Conservation (phyloP, 495 filamentous ascomycete genomes). For the Penicillium roqueforti region DNA sequence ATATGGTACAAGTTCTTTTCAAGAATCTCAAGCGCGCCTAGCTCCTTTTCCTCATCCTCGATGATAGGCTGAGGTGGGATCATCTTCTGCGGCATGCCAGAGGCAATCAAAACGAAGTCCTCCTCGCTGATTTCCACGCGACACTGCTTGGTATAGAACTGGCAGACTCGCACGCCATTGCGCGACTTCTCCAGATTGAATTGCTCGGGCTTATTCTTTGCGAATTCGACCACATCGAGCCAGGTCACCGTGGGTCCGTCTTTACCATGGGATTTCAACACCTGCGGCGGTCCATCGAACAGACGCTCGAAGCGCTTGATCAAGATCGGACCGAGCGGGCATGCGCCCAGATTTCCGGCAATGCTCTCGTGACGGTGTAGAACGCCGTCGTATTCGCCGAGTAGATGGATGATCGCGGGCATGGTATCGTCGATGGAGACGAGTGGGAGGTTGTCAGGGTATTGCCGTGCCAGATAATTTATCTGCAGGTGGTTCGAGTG, state of each 20-base stretch:
- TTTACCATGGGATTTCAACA: constrained; percentile 61
- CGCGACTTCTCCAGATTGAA: constrained; percentile 68
- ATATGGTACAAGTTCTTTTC: constrained; percentile 70
- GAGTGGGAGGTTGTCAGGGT: constrained; percentile 57
- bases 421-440: constrained; percentile 57
- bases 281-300: constrained; percentile 74
- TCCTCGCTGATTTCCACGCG: constrained; percentile 84
- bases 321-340: constrained; percentile 74
- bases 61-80: constrained; percentile 76
- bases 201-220: constrained; percentile 71
- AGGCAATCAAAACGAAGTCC: constrained; percentile 76
- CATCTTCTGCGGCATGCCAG: constrained; percentile 78
- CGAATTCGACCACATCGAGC: constrained; percentile 83
- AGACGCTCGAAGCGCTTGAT: constrained; percentile 81
- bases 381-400: constrained; percentile 78
- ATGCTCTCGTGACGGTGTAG: constrained; percentile 81
- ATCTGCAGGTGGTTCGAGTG: constrained; percentile 64
- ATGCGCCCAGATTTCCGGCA: constrained; percentile 77
- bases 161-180: constrained; percentile 66
- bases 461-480: constrained; percentile 73
- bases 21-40: constrained; percentile 77
- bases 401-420: constrained; percentile 58
- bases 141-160: constrained; percentile 75
- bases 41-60: constrained; percentile 81
- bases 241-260: constrained; percentile 63